Evolutionary conservation across 2,329 filamentous ascomycete species (phyloP).

Genomic region (Chaetomiaceae sp.): DNA sequence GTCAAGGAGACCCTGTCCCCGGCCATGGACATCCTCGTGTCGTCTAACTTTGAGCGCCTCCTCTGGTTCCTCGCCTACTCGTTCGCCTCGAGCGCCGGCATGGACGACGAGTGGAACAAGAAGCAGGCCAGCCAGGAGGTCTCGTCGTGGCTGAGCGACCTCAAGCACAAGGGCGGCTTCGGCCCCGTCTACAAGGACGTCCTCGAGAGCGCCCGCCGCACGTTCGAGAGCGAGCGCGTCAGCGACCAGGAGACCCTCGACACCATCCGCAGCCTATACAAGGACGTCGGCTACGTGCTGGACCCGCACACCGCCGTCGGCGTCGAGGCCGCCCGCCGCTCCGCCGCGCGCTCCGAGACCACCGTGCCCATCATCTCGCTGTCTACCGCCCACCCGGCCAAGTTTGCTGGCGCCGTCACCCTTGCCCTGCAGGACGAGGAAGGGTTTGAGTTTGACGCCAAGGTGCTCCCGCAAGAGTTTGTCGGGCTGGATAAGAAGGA

Average conservation of each 20-base stretch:
- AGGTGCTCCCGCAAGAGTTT: conserved; percentile 78
- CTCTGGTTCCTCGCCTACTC: conserved; percentile 88
- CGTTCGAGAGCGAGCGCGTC: conserved; percentile 77
- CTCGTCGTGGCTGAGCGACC: conserved; percentile 67
- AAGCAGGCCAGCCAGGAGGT: conserved; percentile 73
- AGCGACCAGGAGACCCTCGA: conserved; percentile 62
- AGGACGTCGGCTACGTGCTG: conserved; percentile 61
- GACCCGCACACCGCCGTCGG: conserved; percentile 93
- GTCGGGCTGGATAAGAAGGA: conserved; percentile 71
- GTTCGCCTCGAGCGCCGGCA: conserved; percentile 53
- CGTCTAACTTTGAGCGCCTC: conserved; percentile 92
- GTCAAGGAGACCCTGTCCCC: conserved; percentile 90
- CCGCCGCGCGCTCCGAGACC: conserved; percentile 49
- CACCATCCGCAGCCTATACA: conserved; percentile 57
- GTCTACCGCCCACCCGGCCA: conserved; percentile 91
- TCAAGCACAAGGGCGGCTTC: conserved; percentile 81
- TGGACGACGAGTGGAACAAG: conserved; percentile 62
- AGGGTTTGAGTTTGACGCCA: conserved; percentile 69
- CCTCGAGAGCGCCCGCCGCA: conserved; percentile 61
- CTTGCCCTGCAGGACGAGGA: conserved; percentile 65
- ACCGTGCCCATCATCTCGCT: conserved; percentile 71
- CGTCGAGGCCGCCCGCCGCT: conserved; percentile 68
- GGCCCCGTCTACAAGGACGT: conserved; percentile 69
- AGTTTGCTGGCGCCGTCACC: conserved; percentile 84
- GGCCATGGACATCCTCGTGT: conserved; percentile 96